Percentiles rank a stretch among this genome's conserved stretches.
These are phyloP conservation scores for Phytophthora vignae DNA, from an alignment of 352 stramenopile genomes.

Conservation along the genomic window DNA sequence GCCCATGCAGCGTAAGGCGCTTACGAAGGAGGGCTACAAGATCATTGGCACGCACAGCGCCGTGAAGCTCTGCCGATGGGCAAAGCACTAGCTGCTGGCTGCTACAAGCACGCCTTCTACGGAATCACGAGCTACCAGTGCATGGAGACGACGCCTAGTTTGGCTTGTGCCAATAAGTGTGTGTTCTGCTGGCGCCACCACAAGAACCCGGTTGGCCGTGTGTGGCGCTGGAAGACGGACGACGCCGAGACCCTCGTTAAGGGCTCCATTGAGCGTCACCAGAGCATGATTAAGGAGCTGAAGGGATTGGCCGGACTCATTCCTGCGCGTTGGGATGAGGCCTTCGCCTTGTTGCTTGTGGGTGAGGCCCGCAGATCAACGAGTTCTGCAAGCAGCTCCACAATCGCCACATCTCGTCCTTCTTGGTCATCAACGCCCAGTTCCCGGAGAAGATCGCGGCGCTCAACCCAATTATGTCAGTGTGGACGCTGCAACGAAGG, in stretches of 20 bases:
- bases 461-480: conserved; percentile 99
- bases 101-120: conserved; percentile 99
- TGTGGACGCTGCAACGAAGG: conserved; percentile 97
- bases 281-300: conserved; percentile 96
- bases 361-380: conserved; percentile 97
- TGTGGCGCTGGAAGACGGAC: conserved; percentile 99
- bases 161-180: conserved; percentile 99
- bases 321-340: conserved; percentile 94
- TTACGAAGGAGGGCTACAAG: conserved; percentile 99
- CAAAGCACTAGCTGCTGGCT: conserved; percentile 98
- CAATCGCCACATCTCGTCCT: conserved; percentile 95
- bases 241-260: conserved; percentile 96
- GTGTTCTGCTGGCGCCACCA: conserved; percentile 99
- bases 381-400: conserved; percentile 97
- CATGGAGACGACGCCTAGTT: conserved; percentile 98
- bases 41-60: conserved; percentile 98
- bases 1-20: conserved; percentile 92
- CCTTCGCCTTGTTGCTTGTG: conserved; percentile 97
- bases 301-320: conserved; percentile 96
- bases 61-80: conserved; percentile 99
- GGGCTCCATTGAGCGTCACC: conserved; percentile 90
- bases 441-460: conserved; percentile 97
- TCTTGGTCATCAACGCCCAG: conserved; percentile 99
- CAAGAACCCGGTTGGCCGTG: conserved; percentile 98
- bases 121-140: conserved; percentile 99